phyloP scores from a whole-genome alignment of 2,329 filamentous ascomycete genomes.

The Seiridium unicorne region DNA sequence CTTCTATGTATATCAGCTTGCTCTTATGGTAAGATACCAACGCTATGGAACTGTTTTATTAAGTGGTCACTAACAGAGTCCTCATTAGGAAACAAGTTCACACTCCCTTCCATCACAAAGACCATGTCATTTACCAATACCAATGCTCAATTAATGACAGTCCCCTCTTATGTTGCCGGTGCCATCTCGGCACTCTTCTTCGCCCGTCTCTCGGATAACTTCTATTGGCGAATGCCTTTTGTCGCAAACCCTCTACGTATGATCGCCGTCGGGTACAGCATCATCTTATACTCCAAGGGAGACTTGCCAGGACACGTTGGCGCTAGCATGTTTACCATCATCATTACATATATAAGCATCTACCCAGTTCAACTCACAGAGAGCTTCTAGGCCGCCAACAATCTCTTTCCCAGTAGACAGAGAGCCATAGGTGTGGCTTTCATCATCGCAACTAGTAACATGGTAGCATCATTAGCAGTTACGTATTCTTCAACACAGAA shows the following conservation, averaged over 20 bases:
- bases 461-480: constrained; percentile 40
- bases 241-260: constrained; percentile 61
- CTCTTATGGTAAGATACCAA: constrained; percentile 18
- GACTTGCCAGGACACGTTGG: constrained; percentile 38
- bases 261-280: constrained; percentile 59
- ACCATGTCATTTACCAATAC: constrained; percentile 31
- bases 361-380: constrained; percentile 64
- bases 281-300: constrained; percentile 59
- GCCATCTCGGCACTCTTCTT: constrained; percentile 61
- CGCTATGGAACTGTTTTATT: too few species aligned
- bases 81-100: constrained; percentile 23
- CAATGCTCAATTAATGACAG: constrained; percentile 49
- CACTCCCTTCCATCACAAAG: constrained; percentile 32
- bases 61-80: not conserved
- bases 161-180: constrained; percentile 59
- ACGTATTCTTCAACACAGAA: constrained; percentile 34
- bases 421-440: constrained; percentile 36
- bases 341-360: constrained; percentile 67
- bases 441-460: constrained; percentile 35
- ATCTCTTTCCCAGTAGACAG: constrained; percentile 45
- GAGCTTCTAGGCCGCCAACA: constrained; percentile 68
- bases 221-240: constrained; percentile 61
- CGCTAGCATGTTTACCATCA: constrained; percentile 65
- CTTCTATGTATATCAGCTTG: constrained; percentile 24
- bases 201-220: constrained; percentile 66